Conservation (phyloP, 306 rosid genomes). For the Arachis stenosperma region DNA sequence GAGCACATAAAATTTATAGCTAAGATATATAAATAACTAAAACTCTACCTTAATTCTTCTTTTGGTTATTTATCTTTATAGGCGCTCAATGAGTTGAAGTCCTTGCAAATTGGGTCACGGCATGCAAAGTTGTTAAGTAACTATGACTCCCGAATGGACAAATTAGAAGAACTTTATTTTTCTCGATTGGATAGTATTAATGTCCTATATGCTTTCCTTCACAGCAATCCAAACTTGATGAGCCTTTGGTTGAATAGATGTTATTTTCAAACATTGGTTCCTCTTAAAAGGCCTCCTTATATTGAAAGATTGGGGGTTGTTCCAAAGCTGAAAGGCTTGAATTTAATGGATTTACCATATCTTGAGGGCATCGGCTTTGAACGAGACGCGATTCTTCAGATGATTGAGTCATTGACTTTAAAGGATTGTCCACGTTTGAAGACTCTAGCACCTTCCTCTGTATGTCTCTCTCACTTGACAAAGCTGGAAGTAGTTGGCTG, state of each 20-base stretch:
- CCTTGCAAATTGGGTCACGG: neutral
- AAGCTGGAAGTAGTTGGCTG: constrained; percentile 8
- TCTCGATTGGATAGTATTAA: neutral
- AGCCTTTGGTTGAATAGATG: neutral
- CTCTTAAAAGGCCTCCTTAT: neutral
- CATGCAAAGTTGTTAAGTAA: neutral
- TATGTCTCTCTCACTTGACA: constrained; percentile 26
- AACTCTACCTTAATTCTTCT: no score
- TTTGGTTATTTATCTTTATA: neutral
- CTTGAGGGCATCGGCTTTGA: constrained; percentile 21
- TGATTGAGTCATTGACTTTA: constrained; percentile 18
- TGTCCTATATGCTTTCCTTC: constrained; percentile 26
- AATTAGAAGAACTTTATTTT: constrained; percentile 6
- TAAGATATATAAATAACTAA: no score
- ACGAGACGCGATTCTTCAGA: neutral
- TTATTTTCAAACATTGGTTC: neutral
- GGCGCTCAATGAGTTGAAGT: constrained; percentile 27
- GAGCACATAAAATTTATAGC: no score
- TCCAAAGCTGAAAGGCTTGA: constrained; percentile 27
- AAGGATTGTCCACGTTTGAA: neutral
- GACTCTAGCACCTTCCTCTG: neutral
- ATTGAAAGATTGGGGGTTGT: constrained; percentile 20
- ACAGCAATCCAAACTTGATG: constrained; percentile 21
- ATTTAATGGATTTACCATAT: neutral
- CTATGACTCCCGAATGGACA: neutral